Conservation (phyloP, 2,329 filamentous ascomycete species). For the Trichothecium roseum region DNA sequence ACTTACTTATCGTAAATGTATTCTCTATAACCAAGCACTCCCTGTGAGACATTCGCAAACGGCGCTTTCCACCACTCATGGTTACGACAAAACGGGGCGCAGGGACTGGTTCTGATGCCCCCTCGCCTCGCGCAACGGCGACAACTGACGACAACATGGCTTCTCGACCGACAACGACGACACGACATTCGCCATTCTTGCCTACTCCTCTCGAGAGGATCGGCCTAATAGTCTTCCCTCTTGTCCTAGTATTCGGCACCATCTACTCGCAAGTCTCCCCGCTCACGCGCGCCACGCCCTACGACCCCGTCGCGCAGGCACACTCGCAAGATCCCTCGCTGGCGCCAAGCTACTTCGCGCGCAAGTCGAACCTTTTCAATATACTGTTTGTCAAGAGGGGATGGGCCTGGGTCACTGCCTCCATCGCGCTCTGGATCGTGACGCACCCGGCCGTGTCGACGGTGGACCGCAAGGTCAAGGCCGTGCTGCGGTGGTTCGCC, state of each 20-base stretch:
- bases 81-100: constrained; percentile 7
- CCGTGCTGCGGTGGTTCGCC: constrained; percentile 55
- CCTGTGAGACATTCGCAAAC: too few relatives aligned
- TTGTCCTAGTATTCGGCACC: constrained; percentile 69
- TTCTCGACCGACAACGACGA: constrained; percentile 1
- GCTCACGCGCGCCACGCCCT: constrained; percentile 50
- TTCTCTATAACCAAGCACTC: too few relatives aligned
- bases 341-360: constrained; percentile 80
- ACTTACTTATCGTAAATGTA: too few relatives aligned
- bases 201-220: constrained; percentile 59
- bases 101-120: neutral
- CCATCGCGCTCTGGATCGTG: constrained; percentile 60
- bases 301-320: constrained; percentile 52
- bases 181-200: constrained; percentile 46
- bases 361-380: constrained; percentile 90
- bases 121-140: neutral
- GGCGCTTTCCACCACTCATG: constrained; percentile 3
- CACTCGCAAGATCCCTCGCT: constrained; percentile 43
- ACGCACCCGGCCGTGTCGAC: constrained; percentile 46
- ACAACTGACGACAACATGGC: neutral
- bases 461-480: constrained; percentile 37
- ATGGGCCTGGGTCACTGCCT: constrained; percentile 80
- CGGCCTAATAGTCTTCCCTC: constrained; percentile 62
- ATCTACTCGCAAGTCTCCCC: constrained; percentile 73
- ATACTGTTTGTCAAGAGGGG: constrained; percentile 87